A percentile compares a stretch with the other conserved stretches of the same genome.
phyloP scores from a whole-genome alignment of 495 filamentous ascomycete genomes.

The Schizothecium vesticola region DNA sequence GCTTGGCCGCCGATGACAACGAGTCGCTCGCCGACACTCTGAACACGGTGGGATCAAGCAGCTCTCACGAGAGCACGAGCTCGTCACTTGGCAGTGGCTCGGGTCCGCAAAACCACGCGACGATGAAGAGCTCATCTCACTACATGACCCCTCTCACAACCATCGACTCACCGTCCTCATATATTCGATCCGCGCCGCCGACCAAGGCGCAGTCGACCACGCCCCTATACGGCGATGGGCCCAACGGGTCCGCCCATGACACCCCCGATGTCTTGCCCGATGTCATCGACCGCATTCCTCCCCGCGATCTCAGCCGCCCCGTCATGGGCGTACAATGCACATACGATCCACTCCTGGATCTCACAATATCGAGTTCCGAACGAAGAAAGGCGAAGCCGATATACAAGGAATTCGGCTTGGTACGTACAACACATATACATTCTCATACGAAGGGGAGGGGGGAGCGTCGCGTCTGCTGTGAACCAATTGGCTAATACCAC shows the following conservation, averaged over 20 bases:
- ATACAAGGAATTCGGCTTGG: slow-evolving; percentile 66
- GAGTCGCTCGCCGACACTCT: slow-evolving; percentile 55
- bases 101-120: slow-evolving; percentile 41
- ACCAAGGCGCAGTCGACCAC: slow-evolving; percentile 36
- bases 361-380: slow-evolving; percentile 53
- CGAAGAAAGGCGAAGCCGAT: slow-evolving; percentile 62
- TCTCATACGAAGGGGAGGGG: slow-evolving; percentile 30
- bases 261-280: slow-evolving; percentile 43
- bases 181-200: slow-evolving; percentile 34
- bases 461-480: slow-evolving; percentile 53
- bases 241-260: slow-evolving; percentile 34
- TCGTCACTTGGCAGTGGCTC: slow-evolving; percentile 61
- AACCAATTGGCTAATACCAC: slow-evolving; percentile 46
- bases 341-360: slow-evolving; percentile 62
- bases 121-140: slow-evolving; percentile 44
- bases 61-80: slow-evolving; percentile 57
- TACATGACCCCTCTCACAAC: slow-evolving; percentile 73
- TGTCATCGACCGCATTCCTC: slow-evolving; percentile 48
- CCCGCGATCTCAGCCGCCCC: slow-evolving; percentile 54
- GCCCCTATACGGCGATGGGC: slow-evolving; percentile 24
- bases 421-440: slow-evolving; percentile 47
- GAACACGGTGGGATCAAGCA: slow-evolving; percentile 60
- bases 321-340: slow-evolving; percentile 63
- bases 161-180: slow-evolving; percentile 65
- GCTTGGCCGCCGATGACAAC: slow-evolving; percentile 46